Evolutionary conservation across 1,284 basidiomycete genomes (phyloP), one percentile per base, ranked within the genome.

Genomic region (Xerocomus minutiporus): DNA sequence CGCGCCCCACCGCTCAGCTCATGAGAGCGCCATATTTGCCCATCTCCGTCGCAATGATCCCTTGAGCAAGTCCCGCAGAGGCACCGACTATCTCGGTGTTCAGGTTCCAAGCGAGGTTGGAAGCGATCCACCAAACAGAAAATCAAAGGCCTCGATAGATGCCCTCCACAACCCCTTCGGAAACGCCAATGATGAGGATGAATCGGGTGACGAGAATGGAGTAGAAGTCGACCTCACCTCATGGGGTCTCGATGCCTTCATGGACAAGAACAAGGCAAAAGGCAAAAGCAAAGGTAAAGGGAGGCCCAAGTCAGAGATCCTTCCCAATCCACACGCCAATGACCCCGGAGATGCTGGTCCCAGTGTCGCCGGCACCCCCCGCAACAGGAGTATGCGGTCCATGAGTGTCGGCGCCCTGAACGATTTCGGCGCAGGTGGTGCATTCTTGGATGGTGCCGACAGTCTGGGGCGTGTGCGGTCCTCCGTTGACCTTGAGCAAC

Each of bases 1-100:
- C 47, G 75, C 71, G 28, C 81, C 81, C 9, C 69, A 73, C 57
- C 79, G 78, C 52, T 86, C 80, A 52, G 88, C 88, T 2, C 80
- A 91, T 42, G 87, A 91, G 55, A 91, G 88, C 59, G 88, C 89
- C 46, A 87, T 91, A 55, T 91, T 91, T 61, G 76, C 84, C 20
- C 85, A 85, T 63, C 72, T 89, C 44, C 81, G 86, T 23, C 78
- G 81, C 45, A 50, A 60, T 32, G 39, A 62, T 56, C 68, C 65
- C 41, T 42, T 65, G 50, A 54, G 43, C 52, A 66, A 63, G 53
- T 66, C 74, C 34, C 77, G 80, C 38, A 78, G 73, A 61, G 84
- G 77, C 59, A 63, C 74, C 32, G 84, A 88, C 67, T 84, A 83
- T 63, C 77, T 88, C n/a, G 80, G 82, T 7, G 81, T 88, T 4